Percentiles rank a stretch among this genome's conserved stretches.
Conservation (phyloP, 2,329 filamentous ascomycete species). For the Colletotrichum cuscutae region DNA sequence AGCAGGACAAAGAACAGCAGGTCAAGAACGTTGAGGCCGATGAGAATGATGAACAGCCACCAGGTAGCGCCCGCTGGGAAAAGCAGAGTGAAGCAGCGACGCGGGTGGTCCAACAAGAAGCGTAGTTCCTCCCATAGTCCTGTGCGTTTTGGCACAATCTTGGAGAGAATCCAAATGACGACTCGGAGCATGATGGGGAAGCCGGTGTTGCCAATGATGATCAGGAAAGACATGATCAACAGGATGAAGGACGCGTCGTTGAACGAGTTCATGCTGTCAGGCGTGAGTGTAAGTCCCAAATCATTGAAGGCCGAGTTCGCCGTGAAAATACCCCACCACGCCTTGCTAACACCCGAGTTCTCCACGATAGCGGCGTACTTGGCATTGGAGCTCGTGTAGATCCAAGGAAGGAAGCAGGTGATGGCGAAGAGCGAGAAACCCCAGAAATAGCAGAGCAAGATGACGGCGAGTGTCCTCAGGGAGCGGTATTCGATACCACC, state of each 20-base stretch:
- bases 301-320: constrained; percentile 92
- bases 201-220: constrained; percentile 94
- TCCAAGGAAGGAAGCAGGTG: constrained; percentile 82
- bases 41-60: constrained; percentile 92
- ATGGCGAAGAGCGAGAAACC: constrained; percentile 84
- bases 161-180: constrained; percentile 85
- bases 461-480: constrained; percentile 83
- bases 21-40: constrained; percentile 85
- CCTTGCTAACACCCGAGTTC: constrained; percentile 67
- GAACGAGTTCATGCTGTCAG: constrained; percentile 94
- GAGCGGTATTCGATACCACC: constrained; percentile 97
- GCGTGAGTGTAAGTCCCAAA: constrained; percentile 90
- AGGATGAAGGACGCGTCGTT: constrained; percentile 80
- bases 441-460: constrained; percentile 84
- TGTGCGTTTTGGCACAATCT: constrained; percentile 70
- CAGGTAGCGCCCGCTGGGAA: constrained; percentile 92
- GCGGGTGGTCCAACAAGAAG: constrained; percentile 93
- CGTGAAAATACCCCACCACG: constrained; percentile 96
- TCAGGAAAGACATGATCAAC: constrained; percentile 83
- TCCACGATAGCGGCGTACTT: constrained; percentile 75
- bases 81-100: constrained; percentile 93
- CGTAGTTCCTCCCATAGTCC: constrained; percentile 88
- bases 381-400: constrained; percentile 63
- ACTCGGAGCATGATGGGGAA: constrained; percentile 96
- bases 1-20: constrained; percentile 92